Base-by-base conservation (phyloP, 1,284 basidiomycete species). In the Stygiomarasmius scandens region DNA sequence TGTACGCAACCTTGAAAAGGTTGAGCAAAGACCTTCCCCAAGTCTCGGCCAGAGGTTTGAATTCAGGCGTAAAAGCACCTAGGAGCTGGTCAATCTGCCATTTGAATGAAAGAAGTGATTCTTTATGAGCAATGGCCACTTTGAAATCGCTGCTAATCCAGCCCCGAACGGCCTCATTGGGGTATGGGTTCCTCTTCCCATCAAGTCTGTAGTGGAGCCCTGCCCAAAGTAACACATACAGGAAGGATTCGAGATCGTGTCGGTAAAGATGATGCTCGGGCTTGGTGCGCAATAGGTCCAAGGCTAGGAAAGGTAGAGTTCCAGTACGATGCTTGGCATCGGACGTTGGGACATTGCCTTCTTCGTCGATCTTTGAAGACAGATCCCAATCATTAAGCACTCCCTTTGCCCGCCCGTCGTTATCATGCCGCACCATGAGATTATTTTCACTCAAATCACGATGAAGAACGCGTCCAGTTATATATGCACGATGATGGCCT, bases 171-270 rank as follows among this genome's bases (percentile, higher is more conserved):
- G 29, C 29, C 12, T 32, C 12, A 32, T 32, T 32, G 29, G 29
- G 29, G 29, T 32, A 32, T 32, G 29, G 29, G 29, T 32, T 32
- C 29, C 29, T 32, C 29, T 55, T 52, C 11, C 43, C 50, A 9
- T 46, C 20, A 32, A 62, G 36, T 19, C 64, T 56, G 45, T 63
- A 64, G 46, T 65, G 63, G 6, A 65, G 46, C 22, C 60, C 55
- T 3, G 65, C 67, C 68, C 65, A 68, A 2, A 69, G 49, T 14
- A 69, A 58, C 43, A 73, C 55, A 46, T 69, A 72, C 51, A 69
- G 67, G 41, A 71, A 66, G 2, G 71, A 70, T 55, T 73, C 68
- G 1, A 72, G 61, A 29, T 73, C 69, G 51, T 72, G 67, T 12
- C 68, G 68, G 51, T 70, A 73, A 0, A 59, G 52, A 51, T 71